These are phyloP conservation scores for Saposhnikovia divaricata DNA, from an alignment of 129 eudicot species.

Conservation along the genomic window DNA sequence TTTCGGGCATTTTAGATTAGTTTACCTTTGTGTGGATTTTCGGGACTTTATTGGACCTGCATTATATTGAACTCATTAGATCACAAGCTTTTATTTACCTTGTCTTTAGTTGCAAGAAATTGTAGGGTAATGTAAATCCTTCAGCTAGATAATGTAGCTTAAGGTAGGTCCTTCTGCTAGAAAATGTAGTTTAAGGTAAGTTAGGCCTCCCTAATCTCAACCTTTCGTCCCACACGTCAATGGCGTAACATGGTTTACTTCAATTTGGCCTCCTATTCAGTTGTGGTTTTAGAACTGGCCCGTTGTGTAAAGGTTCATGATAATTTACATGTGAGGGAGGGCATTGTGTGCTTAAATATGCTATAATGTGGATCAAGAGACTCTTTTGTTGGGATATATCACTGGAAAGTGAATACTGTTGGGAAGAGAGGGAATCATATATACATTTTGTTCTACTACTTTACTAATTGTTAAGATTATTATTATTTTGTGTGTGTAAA, in stretches of 20 bases:
- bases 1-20: background rate
- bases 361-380: background rate
- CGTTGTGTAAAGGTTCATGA: background rate
- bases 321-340: background rate
- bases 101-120: background rate
- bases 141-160: background rate
- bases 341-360: background rate
- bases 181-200: background rate
- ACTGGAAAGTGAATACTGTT: background rate
- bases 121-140: background rate
- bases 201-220: background rate
- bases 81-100: background rate
- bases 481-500: background rate
- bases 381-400: background rate
- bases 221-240: background rate
- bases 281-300: background rate
- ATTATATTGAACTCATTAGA: no score
- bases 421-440: background rate
- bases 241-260: background rate
- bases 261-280: background rate
- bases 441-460: background rate
- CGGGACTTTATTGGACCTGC: background rate
- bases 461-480: background rate
- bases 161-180: background rate
- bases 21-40: background rate